Percentiles rank a stretch among this genome's conserved stretches.
These are phyloP conservation scores for Cornus kousa DNA, from an alignment of 148 eudicot genomes.

Conservation along the genomic window DNA sequence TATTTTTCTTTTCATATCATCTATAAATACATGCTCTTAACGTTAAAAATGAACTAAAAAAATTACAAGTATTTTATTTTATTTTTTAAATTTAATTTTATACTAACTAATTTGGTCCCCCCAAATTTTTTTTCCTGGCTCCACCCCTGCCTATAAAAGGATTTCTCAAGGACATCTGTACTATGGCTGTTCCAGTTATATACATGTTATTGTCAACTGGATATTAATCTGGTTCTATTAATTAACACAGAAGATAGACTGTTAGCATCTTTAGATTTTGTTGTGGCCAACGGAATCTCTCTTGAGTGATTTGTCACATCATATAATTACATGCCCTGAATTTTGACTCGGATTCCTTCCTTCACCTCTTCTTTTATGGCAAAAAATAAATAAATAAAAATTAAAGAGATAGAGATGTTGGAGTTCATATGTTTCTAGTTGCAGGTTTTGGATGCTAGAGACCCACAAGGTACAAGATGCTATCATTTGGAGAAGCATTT, in stretches of 20 bases:
- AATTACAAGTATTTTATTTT: too few species aligned
- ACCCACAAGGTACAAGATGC: constrained; percentile 95
- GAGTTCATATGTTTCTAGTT: constrained; percentile 13
- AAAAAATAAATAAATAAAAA: not conserved
- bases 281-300: not conserved
- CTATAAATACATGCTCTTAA: too few species aligned
- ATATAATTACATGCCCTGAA: not conserved
- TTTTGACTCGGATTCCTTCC: not conserved
- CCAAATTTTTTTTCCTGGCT: too few species aligned
- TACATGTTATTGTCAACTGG: not conserved
- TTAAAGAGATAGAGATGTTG: not conserved
- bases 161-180: too few species aligned
- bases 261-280: not conserved
- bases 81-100: too few species aligned
- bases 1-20: too few species aligned
- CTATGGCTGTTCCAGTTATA: too few species aligned
- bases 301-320: not conserved
- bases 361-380: not conserved
- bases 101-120: too few species aligned
- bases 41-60: too few species aligned
- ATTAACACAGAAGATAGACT: not conserved
- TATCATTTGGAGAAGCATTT: constrained; percentile 90
- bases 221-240: not conserved
- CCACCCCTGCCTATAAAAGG: too few species aligned
- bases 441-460: constrained; percentile 95